Evolutionary conservation across 2,329 filamentous ascomycete genomes (phyloP), one percentile per base, ranked within the genome.

Genomic region (Aspergillus calidoustus): DNA sequence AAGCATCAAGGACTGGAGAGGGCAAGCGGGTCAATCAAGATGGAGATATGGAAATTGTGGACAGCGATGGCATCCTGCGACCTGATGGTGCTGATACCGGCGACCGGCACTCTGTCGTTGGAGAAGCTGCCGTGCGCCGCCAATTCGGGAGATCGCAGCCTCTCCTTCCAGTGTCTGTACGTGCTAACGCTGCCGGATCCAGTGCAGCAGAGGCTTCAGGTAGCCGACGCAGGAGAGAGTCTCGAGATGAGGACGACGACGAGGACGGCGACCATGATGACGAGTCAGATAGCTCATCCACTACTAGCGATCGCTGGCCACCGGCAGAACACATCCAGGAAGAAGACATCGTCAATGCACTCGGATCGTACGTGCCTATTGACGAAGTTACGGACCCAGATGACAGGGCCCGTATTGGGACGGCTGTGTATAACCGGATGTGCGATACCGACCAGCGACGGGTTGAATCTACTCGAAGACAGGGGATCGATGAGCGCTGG

Each of bases 401-500:
- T 50, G 79, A 81, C 62, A 69, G 77, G 60, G 74, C 76, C 47
- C 73, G 77, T 30, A 73, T 82, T 51, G 70, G 76, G 48, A 76
- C 73, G 54, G 74, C 72, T 8, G 72, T 76, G 30, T 75, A 72
- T 61, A 71, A 74, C 51, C 74, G 79, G 64, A 74, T 79, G 63
- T 76, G 75, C 55, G 72, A 73, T 31, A 76, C 78, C 57, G 73
- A 76, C n/a, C 72, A 73, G 51, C 71, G 76, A 64, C 72, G 69
- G 25, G 69, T 75, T 17, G 74, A 80, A 59, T 71, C 77, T 28
- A 68, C 76, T 47, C 71, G 80, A 55, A 70, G 74, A 65, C 65
- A 76, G 64, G 75, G 76, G 64, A 80, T 92, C 41, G 83, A 89
- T 68, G 87, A 93, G 57, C 84, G 91, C 54, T 95, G 91, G 91